Conservation (phyloP, 75 land plant genomes). For the Sequoiadendron giganteum region DNA sequence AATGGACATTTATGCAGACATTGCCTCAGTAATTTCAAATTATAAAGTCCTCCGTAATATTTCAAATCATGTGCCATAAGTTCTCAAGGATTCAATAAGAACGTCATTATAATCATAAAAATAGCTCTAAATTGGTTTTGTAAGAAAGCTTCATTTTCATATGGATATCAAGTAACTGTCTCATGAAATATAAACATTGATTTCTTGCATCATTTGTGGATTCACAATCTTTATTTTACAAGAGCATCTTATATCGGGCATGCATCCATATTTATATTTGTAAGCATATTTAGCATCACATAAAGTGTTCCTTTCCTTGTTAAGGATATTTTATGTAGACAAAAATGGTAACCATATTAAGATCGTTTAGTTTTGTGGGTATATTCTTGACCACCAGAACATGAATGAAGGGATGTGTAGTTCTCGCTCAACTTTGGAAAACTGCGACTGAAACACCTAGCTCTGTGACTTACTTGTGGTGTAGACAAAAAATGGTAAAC, state of each 20-base stretch:
- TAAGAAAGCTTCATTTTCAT: background rate
- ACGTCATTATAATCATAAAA: background rate
- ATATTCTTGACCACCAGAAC: background rate
- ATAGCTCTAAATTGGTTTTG: background rate
- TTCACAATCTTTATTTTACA: background rate
- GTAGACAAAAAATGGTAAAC: background rate
- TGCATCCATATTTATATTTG: background rate
- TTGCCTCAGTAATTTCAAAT: background rate
- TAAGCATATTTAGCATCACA: background rate
- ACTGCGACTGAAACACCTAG: background rate
- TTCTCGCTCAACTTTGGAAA: background rate
- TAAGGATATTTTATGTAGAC: background rate
- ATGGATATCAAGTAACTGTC: background rate
- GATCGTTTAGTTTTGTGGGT: background rate
- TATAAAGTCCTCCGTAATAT: background rate
- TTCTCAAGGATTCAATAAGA: background rate
- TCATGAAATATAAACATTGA: background rate
- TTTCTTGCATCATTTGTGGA: background rate
- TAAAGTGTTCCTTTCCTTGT: background rate
- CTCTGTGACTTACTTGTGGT: background rate
- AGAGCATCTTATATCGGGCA: background rate
- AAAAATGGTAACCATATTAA: background rate
- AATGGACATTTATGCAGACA: background rate
- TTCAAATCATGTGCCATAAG: background rate
- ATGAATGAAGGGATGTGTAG: background rate